phyloP scores from a whole-genome alignment of 2,329 filamentous ascomycete species.

The Ceratocystis cubensis region DNA sequence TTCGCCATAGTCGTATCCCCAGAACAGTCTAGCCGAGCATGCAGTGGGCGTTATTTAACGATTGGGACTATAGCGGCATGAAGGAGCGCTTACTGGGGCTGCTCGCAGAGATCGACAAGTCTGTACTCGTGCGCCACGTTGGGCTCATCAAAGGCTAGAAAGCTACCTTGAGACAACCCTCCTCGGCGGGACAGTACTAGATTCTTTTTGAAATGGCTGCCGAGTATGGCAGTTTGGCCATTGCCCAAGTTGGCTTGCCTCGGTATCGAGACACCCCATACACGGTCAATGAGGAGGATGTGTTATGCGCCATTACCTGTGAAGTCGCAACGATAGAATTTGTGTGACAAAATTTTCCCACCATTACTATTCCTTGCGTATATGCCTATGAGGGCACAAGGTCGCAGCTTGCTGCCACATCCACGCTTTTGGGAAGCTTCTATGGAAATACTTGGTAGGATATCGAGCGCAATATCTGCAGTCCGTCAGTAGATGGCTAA shows the following conservation, averaged over 20 bases:
- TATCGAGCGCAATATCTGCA: no score
- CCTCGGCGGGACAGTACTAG: not conserved
- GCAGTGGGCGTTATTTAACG: no score
- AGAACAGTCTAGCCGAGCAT: not conserved
- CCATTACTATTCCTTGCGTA: not conserved
- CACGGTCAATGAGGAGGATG: not conserved
- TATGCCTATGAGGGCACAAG: not conserved
- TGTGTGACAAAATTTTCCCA: not conserved
- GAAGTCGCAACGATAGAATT: not conserved
- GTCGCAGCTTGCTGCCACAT: not conserved
- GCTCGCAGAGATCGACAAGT: not conserved
- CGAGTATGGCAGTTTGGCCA: no score
- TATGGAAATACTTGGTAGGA: no score
- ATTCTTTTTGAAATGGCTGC: not conserved
- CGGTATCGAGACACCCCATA: not conserved
- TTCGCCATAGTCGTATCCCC: not conserved
- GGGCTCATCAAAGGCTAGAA: not conserved
- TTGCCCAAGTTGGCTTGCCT: not conserved
- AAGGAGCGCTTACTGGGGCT: not conserved
- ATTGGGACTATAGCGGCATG: no score
- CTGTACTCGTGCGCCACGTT: not conserved
- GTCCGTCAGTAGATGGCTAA: no score
- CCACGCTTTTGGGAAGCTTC: not conserved
- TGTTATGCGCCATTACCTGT: not conserved
- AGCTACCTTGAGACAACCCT: not conserved